These are phyloP conservation scores for Pseudocercospora pini-densiflorae DNA, from an alignment of 2,329 filamentous ascomycete genomes.

Conservation along the genomic window DNA sequence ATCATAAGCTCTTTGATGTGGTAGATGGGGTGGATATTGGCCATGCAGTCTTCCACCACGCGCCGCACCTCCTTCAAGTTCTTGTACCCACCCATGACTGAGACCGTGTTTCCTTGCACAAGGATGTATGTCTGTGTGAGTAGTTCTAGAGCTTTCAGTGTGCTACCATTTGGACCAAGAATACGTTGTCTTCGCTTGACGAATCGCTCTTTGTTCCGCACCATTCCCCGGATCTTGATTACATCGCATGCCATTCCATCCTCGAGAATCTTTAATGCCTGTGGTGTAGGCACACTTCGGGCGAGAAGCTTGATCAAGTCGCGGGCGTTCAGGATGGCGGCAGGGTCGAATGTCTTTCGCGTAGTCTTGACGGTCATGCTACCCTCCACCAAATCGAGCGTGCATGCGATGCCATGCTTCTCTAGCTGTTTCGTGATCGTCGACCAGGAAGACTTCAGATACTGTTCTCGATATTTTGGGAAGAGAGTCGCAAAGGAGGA, in stretches of 20 bases:
- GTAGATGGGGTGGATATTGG: constrained; percentile 86
- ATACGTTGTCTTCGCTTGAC: constrained; percentile 94
- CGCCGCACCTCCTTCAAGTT: constrained; percentile 89
- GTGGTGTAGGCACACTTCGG: constrained; percentile 87
- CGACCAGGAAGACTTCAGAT: constrained; percentile 91
- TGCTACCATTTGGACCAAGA: constrained; percentile 86
- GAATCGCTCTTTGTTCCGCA: constrained; percentile 93
- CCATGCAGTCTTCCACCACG: constrained; percentile 94
- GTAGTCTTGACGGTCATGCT: constrained; percentile 98
- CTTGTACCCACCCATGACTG: constrained; percentile 89
- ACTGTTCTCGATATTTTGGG: constrained; percentile 95
- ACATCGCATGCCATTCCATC: constrained; percentile 92
- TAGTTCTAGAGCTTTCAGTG: constrained; percentile 90
- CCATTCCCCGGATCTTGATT: constrained; percentile 90
- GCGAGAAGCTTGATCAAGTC: constrained; percentile 93
- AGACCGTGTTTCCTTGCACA: constrained; percentile 95
- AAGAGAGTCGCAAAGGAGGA: constrained; percentile 85
- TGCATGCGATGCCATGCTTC: constrained; percentile 86
- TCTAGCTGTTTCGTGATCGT: constrained; percentile 85
- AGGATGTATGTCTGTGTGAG: constrained; percentile 91
- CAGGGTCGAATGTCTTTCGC: constrained; percentile 86
- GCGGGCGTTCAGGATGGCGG: constrained; percentile 88
- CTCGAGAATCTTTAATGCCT: constrained; percentile 92
- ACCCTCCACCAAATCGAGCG: constrained; percentile 91
- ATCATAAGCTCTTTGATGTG: constrained; percentile 97